phyloP scores from a whole-genome alignment of 2,329 filamentous ascomycete species.

The Neofusicoccum ribis region DNA sequence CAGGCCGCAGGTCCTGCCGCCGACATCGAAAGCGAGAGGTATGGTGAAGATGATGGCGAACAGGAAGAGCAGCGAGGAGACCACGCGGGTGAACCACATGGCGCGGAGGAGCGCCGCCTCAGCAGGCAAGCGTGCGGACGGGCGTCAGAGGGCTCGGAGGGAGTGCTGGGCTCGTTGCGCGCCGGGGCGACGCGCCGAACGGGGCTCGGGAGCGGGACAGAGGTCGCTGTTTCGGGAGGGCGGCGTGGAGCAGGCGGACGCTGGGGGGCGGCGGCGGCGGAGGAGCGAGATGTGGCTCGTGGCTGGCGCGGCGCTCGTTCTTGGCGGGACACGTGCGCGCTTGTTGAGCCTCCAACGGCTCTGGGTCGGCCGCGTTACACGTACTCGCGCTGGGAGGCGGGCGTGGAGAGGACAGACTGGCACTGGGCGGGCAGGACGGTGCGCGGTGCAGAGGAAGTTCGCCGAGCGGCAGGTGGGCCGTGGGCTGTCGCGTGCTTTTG shows the following conservation, averaged over 20 bases:
- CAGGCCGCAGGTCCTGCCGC: constrained; percentile 88
- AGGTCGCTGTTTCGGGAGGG: neutral
- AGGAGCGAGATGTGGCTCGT: constrained; percentile 18
- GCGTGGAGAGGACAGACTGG: constrained; percentile 12
- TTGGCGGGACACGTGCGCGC: constrained; percentile 18
- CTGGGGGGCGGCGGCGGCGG: constrained; percentile 6
- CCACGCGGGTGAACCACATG: constrained; percentile 82
- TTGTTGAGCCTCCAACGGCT: neutral
- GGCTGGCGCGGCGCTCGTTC: constrained; percentile 15
- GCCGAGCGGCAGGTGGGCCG: constrained; percentile 14
- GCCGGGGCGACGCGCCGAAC: constrained; percentile 13
- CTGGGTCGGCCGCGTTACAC: neutral
- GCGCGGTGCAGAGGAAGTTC: constrained; percentile 8
- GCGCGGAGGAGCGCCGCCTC: constrained; percentile 37
- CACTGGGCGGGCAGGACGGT: constrained; percentile 9
- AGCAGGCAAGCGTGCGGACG: neutral
- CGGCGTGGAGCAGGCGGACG: neutral
- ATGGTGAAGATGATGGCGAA: constrained; percentile 92
- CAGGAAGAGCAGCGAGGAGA: constrained; percentile 83
- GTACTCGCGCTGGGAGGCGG: neutral
- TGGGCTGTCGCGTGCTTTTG: constrained; percentile 21
- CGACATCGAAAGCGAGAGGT: constrained; percentile 96
- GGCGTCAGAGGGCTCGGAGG: neutral
- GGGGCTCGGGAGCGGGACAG: constrained; percentile 3
- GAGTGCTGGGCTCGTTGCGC: constrained; percentile 11